Base-by-base conservation (phyloP, 495 filamentous ascomycete species). In the Viridothelium virens region DNA sequence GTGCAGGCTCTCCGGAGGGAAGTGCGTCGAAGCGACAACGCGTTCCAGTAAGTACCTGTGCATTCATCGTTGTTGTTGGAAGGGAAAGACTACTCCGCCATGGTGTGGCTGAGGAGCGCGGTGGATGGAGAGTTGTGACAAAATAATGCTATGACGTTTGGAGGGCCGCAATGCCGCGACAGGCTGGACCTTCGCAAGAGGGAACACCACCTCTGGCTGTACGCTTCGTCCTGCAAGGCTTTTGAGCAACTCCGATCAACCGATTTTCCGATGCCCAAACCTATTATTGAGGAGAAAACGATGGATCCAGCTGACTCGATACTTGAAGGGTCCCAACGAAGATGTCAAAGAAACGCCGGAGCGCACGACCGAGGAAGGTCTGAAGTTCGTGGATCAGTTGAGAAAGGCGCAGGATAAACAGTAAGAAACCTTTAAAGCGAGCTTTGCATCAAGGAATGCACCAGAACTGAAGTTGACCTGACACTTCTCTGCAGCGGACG, bases 331-430 rank as follows among this genome's bases (percentile, higher is more conserved):
- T 47, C 67, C 38, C 38, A 63, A 33, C 2, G 70, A 63, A 12
- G 11, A 63, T 63, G 61, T 70, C 66, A 85, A 89, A 73, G 53
- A 59, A 59, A 87, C 78, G 46, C 68, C 73, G 41, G 84, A 87
- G 76, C 83, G 82, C 39, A 89, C 88, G n/a, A 86, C 85, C 3
- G 76, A 85, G 65, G 81, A 81, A 69, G 89, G 89, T n/a, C 72
- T 89, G 63, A 79, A 77, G 66, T 84, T 91, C 65, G 70, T 91
- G 7, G 83, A 87, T 61, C 83, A 82, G 70, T 81, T 91, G 73
- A 84, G 82, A 69, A 79, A 81, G 63, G 85, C 87, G 11, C 84
- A 81, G 68, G 89, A 91, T 75, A 92, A 91, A 77, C 86, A 80
- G 89, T 91, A 79, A 66, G 81, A 71, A 53, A n/a, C 64, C 64